Conservation (phyloP, 1,284 basidiomycete species). For the Microbotryum saponariae region DNA sequence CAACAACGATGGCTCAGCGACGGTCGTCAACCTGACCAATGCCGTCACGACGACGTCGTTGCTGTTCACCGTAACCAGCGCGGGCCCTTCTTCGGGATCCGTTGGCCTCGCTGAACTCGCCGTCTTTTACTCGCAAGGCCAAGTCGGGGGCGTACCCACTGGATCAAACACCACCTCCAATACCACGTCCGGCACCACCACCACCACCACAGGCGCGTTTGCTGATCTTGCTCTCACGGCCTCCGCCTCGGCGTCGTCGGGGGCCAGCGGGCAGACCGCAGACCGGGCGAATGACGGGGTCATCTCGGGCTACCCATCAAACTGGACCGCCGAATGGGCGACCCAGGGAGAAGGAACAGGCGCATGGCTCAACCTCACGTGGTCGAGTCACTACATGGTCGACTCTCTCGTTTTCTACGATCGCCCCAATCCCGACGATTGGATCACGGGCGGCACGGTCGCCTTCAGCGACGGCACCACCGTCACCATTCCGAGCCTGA, state of each 20-base stretch:
- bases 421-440: conserved; percentile 11
- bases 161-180: conserved; percentile 1
- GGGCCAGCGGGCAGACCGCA: too few species aligned
- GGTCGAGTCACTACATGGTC: background rate
- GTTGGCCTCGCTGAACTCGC: conserved; percentile 31
- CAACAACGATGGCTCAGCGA: conserved; percentile 26
- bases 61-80: conserved; percentile 22
- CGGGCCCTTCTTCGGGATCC: background rate
- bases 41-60: conserved; percentile 20
- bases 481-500: background rate
- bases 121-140: conserved; percentile 19
- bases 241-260: conserved; percentile 2
- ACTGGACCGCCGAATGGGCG: conserved; percentile 21
- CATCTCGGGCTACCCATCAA: conserved; percentile 20
- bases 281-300: conserved; percentile 16
- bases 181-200: conserved; percentile 1
- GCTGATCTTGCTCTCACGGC: conserved; percentile 6
- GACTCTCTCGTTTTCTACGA: conserved; percentile 10
- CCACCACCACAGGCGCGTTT: conserved; percentile 2
- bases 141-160: background rate
- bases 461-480: conserved; percentile 17
- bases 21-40: conserved; percentile 14
- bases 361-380: background rate
- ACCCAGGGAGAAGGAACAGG: conserved; percentile 1
- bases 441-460: conserved; percentile 14